Conservation (phyloP, 2,329 filamentous ascomycete species). For the Colletotrichum abscissum region DNA sequence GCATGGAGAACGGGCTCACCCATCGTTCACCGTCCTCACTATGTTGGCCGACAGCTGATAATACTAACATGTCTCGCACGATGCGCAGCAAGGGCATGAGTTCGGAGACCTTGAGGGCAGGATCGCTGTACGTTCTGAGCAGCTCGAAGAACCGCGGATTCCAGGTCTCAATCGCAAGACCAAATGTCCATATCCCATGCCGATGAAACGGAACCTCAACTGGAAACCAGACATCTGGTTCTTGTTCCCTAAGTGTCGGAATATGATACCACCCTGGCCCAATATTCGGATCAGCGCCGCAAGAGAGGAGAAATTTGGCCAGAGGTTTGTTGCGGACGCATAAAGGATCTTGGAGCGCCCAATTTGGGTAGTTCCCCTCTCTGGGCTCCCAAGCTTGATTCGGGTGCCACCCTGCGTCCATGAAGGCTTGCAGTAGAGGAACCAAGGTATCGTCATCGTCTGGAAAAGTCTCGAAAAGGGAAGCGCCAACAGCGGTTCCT, state of each 20-base stretch:
- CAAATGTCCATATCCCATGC: neutral
- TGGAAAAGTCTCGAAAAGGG: neutral
- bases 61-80: neutral
- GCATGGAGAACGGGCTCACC: neutral
- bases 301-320: neutral
- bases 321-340: neutral
- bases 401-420: conserved; percentile 9
- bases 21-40: neutral
- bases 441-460: neutral
- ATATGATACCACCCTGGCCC: neutral
- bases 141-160: neutral
- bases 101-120: neutral
- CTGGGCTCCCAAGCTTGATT: conserved; percentile 11
- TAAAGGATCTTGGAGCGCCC: neutral
- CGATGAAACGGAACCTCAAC: neutral
- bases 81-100: neutral
- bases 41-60: neutral
- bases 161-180: neutral
- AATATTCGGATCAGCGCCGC: conserved; percentile 9
- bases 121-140: neutral
- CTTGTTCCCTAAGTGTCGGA: neutral
- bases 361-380: neutral
- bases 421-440: neutral
- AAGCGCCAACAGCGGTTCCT: neutral
- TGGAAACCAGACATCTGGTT: neutral